Percentiles rank a stretch among this genome's conserved stretches.
These are phyloP conservation scores for Chalciporus piperatoides DNA, from an alignment of 1,284 basidiomycete genomes.

Conservation along the genomic window DNA sequence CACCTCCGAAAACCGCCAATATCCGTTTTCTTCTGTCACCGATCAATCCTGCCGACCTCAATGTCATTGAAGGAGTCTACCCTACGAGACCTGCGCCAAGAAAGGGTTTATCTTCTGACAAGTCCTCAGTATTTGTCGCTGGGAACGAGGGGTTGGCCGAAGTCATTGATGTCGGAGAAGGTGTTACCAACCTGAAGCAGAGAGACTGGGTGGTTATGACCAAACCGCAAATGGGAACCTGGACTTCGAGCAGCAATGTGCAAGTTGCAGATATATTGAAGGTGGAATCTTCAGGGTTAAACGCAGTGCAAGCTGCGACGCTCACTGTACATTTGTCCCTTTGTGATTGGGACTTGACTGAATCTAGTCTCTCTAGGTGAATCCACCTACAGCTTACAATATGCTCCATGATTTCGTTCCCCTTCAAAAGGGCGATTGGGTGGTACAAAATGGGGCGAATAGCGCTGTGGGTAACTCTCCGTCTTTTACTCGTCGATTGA, in stretches of 20 bases:
- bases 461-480: conserved; percentile 54
- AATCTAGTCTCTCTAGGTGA: conserved; percentile 50
- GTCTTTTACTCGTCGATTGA: neutral
- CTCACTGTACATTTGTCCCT: conserved; percentile 51
- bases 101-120: conserved; percentile 35
- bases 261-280: conserved; percentile 54
- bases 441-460: conserved; percentile 84
- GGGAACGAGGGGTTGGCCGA: conserved; percentile 81
- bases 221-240: conserved; percentile 70
- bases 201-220: conserved; percentile 77
- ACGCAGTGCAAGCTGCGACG: conserved; percentile 67
- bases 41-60: conserved; percentile 78
- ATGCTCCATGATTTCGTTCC: conserved; percentile 71
- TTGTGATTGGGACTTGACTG: neutral
- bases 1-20: conserved; percentile 55
- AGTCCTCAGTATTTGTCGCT: conserved; percentile 51
- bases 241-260: conserved; percentile 64
- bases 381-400: conserved; percentile 78
- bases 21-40: conserved; percentile 72
- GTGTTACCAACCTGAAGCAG: conserved; percentile 45
- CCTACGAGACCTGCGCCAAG: conserved; percentile 57
- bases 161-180: conserved; percentile 57
- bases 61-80: conserved; percentile 80
- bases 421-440: conserved; percentile 65
- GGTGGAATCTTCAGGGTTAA: conserved; percentile 50